Base-by-base conservation (phyloP, 352 stramenopile species). In the Phytophthora hybrid region DNA sequence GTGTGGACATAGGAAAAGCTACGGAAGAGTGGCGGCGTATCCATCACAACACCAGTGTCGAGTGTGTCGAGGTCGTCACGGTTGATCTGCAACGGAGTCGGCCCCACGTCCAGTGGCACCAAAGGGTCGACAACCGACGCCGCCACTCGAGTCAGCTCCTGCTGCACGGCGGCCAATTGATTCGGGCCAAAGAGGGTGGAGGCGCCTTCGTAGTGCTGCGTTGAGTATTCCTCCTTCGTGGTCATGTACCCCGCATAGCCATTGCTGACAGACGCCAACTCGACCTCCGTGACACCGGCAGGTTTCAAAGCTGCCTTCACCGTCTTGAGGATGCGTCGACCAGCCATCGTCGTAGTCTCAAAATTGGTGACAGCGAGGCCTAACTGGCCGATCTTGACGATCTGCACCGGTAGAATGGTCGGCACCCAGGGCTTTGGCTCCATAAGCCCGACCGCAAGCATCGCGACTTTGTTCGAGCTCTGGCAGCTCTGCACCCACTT, bases 141-240 rank as follows among this genome's bases (percentile, higher is more conserved):
- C 0, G 79, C 78, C 1, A 88, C 81, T 14, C 80, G 77, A 7
- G 57, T 32, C 9, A 90, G 55, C 52, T 92, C 81, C 39, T 93
- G 82, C 51, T 88, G 79, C n/a, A 92, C 59, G 2, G 80, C 87
- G 14, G 59, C 73, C 6, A 93, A 59, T 57, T 91, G 83, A 29
- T 93, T 92, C 1, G 84, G 85, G 10, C 85, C 87, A 37, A 93
- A 93, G 14, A 91, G 73, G 13, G 87, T 93, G 7, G 83, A 93
- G 31, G 87, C 82, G 18, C 87, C 87, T 70, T 93, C 87, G 63
- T 93, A 93, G 63, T 92, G 63, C 72, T 93, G 87, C 8, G 68
- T 74, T 1, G 74, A 26, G 63, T 93, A 93, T 56, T 93, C 87
- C 31, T 92, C 85, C 5, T 64, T 69, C 0, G 87, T 93, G 31